Percentiles rank a stretch among this genome's conserved stretches.
Evolutionary conservation across 768 basidiomycete genomes (phyloP).

Genomic region (Rhodotorula sphaerocarpa): DNA sequence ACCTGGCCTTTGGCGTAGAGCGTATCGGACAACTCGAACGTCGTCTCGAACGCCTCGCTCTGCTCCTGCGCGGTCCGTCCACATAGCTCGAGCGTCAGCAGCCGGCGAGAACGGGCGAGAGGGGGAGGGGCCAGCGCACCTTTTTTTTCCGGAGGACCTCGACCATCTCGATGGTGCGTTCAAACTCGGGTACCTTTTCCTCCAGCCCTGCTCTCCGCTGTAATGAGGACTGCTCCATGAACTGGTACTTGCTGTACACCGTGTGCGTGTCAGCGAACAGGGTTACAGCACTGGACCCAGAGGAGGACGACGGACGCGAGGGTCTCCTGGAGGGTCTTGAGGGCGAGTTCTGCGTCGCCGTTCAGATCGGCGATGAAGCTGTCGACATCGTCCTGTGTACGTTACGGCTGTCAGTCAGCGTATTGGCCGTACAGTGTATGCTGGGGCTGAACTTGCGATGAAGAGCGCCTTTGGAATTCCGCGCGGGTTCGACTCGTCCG

Average conservation of each 20-base stretch:
- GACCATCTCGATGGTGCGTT: slow-evolving; percentile 83
- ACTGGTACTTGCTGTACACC: slow-evolving; percentile 88
- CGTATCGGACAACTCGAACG: slow-evolving; percentile 94
- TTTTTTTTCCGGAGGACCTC: slow-evolving; percentile 54
- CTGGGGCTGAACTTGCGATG: slow-evolving; percentile 76
- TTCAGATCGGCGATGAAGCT: slow-evolving; percentile 73
- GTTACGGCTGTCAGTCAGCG: too few relatives aligned
- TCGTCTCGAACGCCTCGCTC: slow-evolving; percentile 57
- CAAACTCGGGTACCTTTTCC: slow-evolving; percentile 93
- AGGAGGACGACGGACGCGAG: slow-evolving; percentile 62
- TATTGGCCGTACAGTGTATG: too few relatives aligned
- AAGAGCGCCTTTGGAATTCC: slow-evolving; percentile 95
- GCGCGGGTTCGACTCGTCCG: slow-evolving; percentile 55
- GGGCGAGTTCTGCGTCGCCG: slow-evolving; percentile 64
- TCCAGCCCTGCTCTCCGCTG: slow-evolving; percentile 71
- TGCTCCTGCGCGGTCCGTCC: slow-evolving; percentile 41
- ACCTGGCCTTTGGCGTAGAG: slow-evolving; percentile 85
- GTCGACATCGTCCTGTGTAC: slow-evolving; percentile 67
- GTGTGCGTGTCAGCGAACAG: slow-evolving; percentile 12
- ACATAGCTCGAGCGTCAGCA: not conserved
- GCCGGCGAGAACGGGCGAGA: not conserved
- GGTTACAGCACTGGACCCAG: too few relatives aligned
- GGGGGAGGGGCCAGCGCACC: slow-evolving; percentile 37
- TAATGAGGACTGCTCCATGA: slow-evolving; percentile 82
- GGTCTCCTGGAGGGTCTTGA: slow-evolving; percentile 81